These are phyloP conservation scores for Novymonas esmeraldas DNA, from an alignment of 208 protist genomes.

Conservation along the genomic window DNA sequence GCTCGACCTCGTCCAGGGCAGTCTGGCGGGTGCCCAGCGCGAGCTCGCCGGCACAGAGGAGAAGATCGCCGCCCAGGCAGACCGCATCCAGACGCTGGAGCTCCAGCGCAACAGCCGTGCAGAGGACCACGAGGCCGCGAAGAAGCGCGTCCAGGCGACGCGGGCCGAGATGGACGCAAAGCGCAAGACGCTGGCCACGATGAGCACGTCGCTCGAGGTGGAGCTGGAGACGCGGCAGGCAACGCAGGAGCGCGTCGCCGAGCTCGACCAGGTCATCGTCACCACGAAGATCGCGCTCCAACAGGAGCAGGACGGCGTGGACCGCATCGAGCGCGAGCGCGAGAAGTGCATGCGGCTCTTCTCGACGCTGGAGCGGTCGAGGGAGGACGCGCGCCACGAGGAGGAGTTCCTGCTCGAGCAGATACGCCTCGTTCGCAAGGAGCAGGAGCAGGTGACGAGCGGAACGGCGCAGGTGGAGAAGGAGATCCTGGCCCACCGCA, in stretches of 20 bases:
- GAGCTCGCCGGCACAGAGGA: slow-evolving; percentile 73
- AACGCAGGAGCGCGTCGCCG: slow-evolving; percentile 67
- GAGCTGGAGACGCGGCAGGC: slow-evolving; percentile 76
- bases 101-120: slow-evolving; percentile 74
- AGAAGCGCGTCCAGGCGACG: slow-evolving; percentile 66
- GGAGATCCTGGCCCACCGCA: slow-evolving; percentile 62
- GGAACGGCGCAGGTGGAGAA: slow-evolving; percentile 37
- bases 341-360: slow-evolving; percentile 64
- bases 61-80: slow-evolving; percentile 61
- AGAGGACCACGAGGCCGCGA: slow-evolving; percentile 64
- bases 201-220: slow-evolving; percentile 82
- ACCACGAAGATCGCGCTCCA: slow-evolving; percentile 54
- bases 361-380: slow-evolving; percentile 48
- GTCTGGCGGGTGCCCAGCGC: slow-evolving; percentile 54
- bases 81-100: slow-evolving; percentile 77
- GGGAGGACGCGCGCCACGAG: slow-evolving; percentile 38
- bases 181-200: slow-evolving; percentile 85
- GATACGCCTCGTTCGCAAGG: slow-evolving; percentile 60
- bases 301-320: slow-evolving; percentile 66
- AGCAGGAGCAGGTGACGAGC: slow-evolving; percentile 73
- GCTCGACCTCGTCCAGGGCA: slow-evolving; percentile 72
- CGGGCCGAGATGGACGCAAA: slow-evolving; percentile 75
- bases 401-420: slow-evolving; percentile 53
- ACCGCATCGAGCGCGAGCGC: slow-evolving; percentile 70
- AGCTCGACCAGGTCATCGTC: slow-evolving; percentile 81